These are phyloP conservation scores for Pestalotiopsis sp. DNA, from an alignment of 2,329 filamentous ascomycete species.

Conservation along the genomic window DNA sequence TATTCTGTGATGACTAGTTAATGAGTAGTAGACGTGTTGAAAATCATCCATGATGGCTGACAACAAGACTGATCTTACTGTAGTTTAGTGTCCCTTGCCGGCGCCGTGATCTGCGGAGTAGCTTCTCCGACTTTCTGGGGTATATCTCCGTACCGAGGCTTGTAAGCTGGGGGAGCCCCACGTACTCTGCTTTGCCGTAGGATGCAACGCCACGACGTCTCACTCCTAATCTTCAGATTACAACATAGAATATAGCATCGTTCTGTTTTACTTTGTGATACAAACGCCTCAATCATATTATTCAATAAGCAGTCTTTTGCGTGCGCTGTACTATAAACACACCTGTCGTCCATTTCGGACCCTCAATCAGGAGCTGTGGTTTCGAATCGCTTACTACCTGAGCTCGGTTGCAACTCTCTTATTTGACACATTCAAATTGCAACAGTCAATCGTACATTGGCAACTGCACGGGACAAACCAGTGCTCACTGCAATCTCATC, in stretches of 20 bases:
- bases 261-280: background rate
- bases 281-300: too few species aligned
- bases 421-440: too few species aligned
- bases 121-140: background rate
- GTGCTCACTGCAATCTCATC: background rate
- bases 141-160: constrained; percentile 5
- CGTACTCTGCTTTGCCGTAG: background rate
- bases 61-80: background rate
- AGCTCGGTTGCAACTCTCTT: too few species aligned
- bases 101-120: background rate
- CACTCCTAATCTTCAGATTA: background rate
- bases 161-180: background rate
- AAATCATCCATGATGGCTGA: background rate
- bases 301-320: too few species aligned
- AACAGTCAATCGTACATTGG: too few species aligned
- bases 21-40: background rate
- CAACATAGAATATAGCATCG: background rate
- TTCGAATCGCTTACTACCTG: too few species aligned
- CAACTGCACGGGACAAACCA: background rate
- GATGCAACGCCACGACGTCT: background rate
- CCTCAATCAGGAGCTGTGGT: too few species aligned
- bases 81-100: background rate
- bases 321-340: too few species aligned
- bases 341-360: too few species aligned
- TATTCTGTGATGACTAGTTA: background rate